These are phyloP conservation scores for Leccinum subrobustum DNA, from an alignment of 1,284 basidiomycete species.

Conservation along the genomic window DNA sequence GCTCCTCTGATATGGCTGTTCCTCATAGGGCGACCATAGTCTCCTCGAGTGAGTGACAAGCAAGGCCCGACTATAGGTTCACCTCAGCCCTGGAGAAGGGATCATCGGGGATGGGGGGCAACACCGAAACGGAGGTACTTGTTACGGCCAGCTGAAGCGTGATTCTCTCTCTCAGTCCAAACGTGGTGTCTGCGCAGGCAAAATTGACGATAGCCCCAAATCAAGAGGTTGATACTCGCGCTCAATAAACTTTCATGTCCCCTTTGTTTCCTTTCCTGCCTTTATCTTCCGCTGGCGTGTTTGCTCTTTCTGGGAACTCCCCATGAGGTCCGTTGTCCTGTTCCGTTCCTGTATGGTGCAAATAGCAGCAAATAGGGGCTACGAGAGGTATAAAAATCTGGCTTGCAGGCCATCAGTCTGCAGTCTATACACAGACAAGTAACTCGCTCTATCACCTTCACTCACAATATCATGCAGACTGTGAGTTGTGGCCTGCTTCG, in stretches of 20 bases:
- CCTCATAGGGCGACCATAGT: neutral
- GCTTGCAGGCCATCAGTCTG: neutral
- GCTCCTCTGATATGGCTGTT: neutral
- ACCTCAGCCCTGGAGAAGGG: neutral
- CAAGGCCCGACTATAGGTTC: neutral
- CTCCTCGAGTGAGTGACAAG: neutral
- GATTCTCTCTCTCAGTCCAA: neutral
- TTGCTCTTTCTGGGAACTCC: neutral
- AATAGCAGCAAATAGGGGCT: neutral
- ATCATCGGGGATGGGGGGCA: no score
- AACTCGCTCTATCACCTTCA: neutral
- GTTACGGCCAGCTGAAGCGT: neutral
- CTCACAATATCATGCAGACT: conserved; percentile 19
- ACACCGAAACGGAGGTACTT: no score
- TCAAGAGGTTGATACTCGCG: neutral
- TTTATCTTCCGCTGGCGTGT: neutral
- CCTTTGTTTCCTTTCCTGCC: neutral
- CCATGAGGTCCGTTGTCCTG: neutral
- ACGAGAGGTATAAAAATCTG: neutral
- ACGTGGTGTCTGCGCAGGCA: neutral
- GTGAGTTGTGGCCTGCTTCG: conserved; percentile 11
- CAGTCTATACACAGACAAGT: neutral
- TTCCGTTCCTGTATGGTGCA: no score
- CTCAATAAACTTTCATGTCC: neutral
- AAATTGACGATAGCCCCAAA: neutral